These are phyloP conservation scores for Neoascochyta sp. DNA, from an alignment of 2,329 filamentous ascomycete genomes.

Conservation along the genomic window DNA sequence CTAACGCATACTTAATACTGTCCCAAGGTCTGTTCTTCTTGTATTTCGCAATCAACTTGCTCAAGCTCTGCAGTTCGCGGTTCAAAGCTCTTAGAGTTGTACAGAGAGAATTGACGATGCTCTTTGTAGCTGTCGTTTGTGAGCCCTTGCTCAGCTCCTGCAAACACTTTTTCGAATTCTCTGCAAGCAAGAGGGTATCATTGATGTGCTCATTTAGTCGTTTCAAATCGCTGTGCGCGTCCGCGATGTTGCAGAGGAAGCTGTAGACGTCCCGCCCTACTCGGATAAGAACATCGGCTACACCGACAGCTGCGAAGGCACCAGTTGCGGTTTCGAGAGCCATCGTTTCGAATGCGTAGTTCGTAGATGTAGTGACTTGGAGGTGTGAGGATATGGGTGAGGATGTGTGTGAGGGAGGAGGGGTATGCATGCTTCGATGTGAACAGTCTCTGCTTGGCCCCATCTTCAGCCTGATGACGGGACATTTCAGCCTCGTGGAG, in stretches of 20 bases:
- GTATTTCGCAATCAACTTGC: conserved; percentile 1
- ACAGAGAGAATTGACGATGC: too few relatives aligned
- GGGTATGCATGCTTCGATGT: too few relatives aligned
- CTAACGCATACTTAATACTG: conserved; percentile 8
- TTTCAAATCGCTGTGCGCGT: conserved; percentile 9
- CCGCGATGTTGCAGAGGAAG: conserved; percentile 11
- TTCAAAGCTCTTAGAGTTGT: conserved; percentile 2
- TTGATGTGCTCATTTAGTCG: conserved; percentile 6
- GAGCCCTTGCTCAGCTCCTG: conserved; percentile 1
- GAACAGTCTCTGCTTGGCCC: too few relatives aligned
- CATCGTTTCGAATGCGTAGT: too few relatives aligned
- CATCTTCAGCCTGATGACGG: too few relatives aligned
- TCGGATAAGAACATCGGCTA: conserved; percentile 12
- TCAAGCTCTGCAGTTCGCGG: conserved; percentile 7
- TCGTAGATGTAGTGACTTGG: too few relatives aligned
- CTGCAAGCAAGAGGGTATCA: conserved; percentile 3
- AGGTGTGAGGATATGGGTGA: too few relatives aligned
- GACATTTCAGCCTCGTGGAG: too few relatives aligned
- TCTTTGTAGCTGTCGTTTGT: too few relatives aligned
- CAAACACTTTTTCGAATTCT: conserved; percentile 1
- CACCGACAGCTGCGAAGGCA: conserved; percentile 15
- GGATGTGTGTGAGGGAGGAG: too few relatives aligned
- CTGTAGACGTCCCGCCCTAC: conserved; percentile 9
- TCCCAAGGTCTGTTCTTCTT: conserved; percentile 7
- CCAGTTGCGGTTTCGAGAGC: conserved; percentile 4